Base-by-base conservation (phyloP, 1,284 basidiomycete species). In the Sanguinoderma infundibulare region DNA sequence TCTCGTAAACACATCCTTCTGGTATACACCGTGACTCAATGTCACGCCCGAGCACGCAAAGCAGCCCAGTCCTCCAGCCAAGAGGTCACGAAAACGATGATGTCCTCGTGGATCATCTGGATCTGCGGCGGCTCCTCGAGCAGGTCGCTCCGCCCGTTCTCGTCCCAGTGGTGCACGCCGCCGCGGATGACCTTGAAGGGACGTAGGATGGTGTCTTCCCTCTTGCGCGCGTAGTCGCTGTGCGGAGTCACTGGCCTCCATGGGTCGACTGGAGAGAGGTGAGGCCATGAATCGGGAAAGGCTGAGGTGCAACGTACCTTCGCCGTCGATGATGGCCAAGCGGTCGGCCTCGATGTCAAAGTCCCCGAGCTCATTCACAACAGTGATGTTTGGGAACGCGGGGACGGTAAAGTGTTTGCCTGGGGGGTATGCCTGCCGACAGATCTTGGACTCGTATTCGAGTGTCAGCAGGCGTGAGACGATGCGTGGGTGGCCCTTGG, bases 181-280 rank as follows among this genome's bases (percentile, higher is more conserved):
- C 86, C 82, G n/a, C 88, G 88, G 62, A 98, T 98, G 54, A 97
- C 70, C 74, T 96, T 95, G 78, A 96, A 94, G 0, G 96, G 96
- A 53, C 84, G 81, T 20, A 86, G 68, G 14, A 89, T 74, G 0
- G 93, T 94, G 74, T 95, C 93, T 44, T 82, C 73, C 35, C 96
- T 81, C 47, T 83, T 78, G 6, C 80, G 76, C 0, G 95, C 95
- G 53, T 92, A 85, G 55, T 90, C 85, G 64, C 90, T 92, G 72
- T 96, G 94, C 0, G 95, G 94, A 1, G 96, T 91, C 63, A 88
- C 89, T 0, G 93, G 92, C 62, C 91, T 84, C 95, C 95, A 98
- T 3, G 96, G 95, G 75, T 97, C 94, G 34, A 90, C 91, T 91
- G 67, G 35, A 8, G 36, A n/a, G 35, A n/a, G 32, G 24, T 44